phyloP scores from a whole-genome alignment of 106 monocot species.

The Dendrobium nobile region DNA sequence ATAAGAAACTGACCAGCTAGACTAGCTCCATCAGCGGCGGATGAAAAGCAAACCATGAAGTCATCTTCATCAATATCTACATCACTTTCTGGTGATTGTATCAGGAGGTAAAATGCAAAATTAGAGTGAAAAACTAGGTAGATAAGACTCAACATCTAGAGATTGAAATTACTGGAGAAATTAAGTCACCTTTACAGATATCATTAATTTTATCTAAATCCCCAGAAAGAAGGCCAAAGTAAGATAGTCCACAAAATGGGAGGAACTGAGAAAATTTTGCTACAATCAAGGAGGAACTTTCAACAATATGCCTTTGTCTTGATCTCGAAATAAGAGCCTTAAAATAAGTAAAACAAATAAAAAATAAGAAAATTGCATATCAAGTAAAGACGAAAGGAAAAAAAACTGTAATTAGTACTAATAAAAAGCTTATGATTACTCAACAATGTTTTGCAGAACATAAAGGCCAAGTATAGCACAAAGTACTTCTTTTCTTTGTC shows the following conservation, averaged over 20 bases:
- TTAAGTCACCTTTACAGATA: constrained; percentile 34
- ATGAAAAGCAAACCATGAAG: constrained; percentile 43
- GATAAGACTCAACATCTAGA: constrained; percentile 9
- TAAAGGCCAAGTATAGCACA: constrained; percentile 80
- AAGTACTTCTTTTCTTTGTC: constrained; percentile 47
- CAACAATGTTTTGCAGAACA: constrained; percentile 65
- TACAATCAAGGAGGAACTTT: constrained; percentile 30
- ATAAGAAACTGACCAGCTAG: constrained; percentile 64
- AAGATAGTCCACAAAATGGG: constrained; percentile 67
- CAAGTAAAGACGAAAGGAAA: constrained; percentile 7
- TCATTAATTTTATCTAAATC: constrained; percentile 27
- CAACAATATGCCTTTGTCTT: constrained; percentile 20
- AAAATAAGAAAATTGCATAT: neutral
- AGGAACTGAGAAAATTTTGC: constrained; percentile 47
- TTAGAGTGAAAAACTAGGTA: neutral
- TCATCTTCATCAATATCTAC: constrained; percentile 59
- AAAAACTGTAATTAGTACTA: constrained; percentile 2
- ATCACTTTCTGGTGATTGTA: constrained; percentile 18
- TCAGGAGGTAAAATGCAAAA: constrained; percentile 10
- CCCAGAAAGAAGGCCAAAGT: constrained; percentile 69
- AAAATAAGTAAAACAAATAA: constrained; percentile 4
- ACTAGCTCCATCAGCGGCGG: constrained; percentile 50
- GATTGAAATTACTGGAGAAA: neutral
- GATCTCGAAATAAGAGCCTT: constrained; percentile 79
- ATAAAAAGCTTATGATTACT: constrained; percentile 5